These are phyloP conservation scores for Penicillium paxilli DNA, from an alignment of 495 filamentous ascomycete genomes.

Conservation along the genomic window DNA sequence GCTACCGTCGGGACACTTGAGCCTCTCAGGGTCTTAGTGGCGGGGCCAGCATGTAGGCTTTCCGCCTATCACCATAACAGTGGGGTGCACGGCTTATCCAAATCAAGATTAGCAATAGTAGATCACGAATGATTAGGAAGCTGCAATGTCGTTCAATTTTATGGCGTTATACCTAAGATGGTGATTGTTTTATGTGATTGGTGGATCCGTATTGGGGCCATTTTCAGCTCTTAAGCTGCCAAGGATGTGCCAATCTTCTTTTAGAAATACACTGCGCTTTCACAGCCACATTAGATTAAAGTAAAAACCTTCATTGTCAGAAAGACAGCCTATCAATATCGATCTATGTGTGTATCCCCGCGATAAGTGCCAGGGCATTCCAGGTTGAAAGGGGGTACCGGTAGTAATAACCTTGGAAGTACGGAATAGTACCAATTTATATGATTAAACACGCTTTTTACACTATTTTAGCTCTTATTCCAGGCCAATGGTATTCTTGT, in stretches of 20 bases:
- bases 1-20: neutral
- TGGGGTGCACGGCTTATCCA: neutral
- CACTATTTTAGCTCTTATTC: too few relatives aligned
- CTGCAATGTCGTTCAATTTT: neutral
- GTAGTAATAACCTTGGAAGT: too few relatives aligned
- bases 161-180: neutral
- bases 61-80: neutral
- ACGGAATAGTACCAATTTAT: too few relatives aligned
- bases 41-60: neutral
- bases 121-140: neutral
- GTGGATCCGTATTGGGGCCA: neutral
- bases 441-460: too few relatives aligned
- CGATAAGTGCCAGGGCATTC: too few relatives aligned
- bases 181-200: neutral
- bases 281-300: too few relatives aligned
- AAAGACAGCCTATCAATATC: too few relatives aligned
- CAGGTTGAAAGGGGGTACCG: too few relatives aligned
- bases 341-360: too few relatives aligned
- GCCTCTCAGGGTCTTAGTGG: neutral
- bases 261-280: too few relatives aligned
- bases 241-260: neutral
- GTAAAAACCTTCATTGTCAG: too few relatives aligned
- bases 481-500: too few relatives aligned
- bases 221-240: neutral
- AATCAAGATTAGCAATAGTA: neutral